Evolutionary conservation across 495 filamentous ascomycete species (phyloP).

Genomic region (Hyphodiscus hymeniophilus): DNA sequence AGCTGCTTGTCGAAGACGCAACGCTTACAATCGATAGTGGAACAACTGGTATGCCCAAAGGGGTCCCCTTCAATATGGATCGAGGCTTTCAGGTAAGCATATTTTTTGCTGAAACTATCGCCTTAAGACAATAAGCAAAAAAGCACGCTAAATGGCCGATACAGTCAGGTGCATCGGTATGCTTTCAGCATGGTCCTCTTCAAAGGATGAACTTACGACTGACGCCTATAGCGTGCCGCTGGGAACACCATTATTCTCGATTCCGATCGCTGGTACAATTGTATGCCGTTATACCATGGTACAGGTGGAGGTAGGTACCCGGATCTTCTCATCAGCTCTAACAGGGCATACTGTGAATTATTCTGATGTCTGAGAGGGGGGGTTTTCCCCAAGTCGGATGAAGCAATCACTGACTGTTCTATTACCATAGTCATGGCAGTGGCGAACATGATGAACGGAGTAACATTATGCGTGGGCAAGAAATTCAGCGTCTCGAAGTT

Average conservation of each 20-base stretch:
- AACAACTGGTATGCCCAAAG: slow-evolving; percentile 47
- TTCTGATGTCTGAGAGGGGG: too few relatives aligned
- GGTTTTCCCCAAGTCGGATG: too few relatives aligned
- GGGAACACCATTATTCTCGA: slow-evolving; percentile 30
- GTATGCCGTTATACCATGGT: slow-evolving; percentile 79
- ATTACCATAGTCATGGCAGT: too few relatives aligned
- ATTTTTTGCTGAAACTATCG: too few relatives aligned
- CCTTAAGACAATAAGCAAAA: too few relatives aligned
- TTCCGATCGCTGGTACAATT: slow-evolving; percentile 61
- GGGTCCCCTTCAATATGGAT: slow-evolving; percentile 24
- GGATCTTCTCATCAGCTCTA: too few relatives aligned
- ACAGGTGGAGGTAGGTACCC: slow-evolving; percentile 58
- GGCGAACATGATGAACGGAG: slow-evolving; percentile 44
- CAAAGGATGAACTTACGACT: slow-evolving; percentile 39
- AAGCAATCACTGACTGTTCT: too few relatives aligned
- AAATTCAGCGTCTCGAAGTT: slow-evolving; percentile 65
- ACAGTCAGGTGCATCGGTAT: slow-evolving; percentile 8
- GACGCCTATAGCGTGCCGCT: slow-evolving; percentile 3
- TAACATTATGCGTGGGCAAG: slow-evolving; percentile 58
- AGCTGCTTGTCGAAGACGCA: not conserved
- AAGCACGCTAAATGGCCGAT: too few relatives aligned
- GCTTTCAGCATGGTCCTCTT: slow-evolving; percentile 36
- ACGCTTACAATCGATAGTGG: slow-evolving; percentile 20
- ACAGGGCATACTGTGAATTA: too few relatives aligned
- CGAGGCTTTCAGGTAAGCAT: slow-evolving; percentile 24